Evolutionary conservation across 1,139 yeast species (phyloP).

Genomic region (Diutina mesorugosa): DNA sequence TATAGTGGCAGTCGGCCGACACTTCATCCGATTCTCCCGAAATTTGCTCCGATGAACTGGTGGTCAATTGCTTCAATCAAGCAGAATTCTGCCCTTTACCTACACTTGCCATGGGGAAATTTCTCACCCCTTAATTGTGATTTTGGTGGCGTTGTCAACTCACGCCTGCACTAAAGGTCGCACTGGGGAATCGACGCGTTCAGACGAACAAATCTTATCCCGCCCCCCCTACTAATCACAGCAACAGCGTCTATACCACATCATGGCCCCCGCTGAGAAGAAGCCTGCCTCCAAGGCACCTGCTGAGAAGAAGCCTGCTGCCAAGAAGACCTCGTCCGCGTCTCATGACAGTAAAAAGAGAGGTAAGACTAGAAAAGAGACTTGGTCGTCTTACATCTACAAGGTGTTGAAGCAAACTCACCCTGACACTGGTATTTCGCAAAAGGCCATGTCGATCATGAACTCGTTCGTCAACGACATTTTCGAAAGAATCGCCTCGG

Average conservation of each 20-base stretch:
- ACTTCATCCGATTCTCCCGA: not conserved
- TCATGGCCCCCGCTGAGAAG: slow-evolving; percentile 97
- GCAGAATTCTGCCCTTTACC: not conserved
- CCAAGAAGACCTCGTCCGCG: slow-evolving; percentile 67
- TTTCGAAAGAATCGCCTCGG: slow-evolving; percentile 91
- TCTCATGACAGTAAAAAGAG: slow-evolving; percentile 73
- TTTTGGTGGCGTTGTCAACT: not conserved
- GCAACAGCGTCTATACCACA: slow-evolving; percentile 4
- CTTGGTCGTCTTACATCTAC: slow-evolving; percentile 97
- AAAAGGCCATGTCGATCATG: slow-evolving; percentile 98
- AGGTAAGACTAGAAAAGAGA: slow-evolving; percentile 95
- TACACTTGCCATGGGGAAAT: not conserved
- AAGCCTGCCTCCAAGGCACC: slow-evolving; percentile 98
- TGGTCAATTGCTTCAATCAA: not conserved
- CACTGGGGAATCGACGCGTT: not conserved
- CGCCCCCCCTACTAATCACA: not conserved
- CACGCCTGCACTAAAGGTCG: not conserved
- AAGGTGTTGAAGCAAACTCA: slow-evolving; percentile 97
- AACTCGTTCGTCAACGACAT: slow-evolving; percentile 97
- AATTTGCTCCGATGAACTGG: not conserved
- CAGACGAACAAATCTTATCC: not conserved
- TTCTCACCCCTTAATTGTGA: not conserved
- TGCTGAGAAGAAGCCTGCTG: slow-evolving; percentile 93
- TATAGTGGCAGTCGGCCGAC: not conserved
- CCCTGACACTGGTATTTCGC: slow-evolving; percentile 99